Percentiles rank a stretch among this genome's conserved stretches.
phyloP scores from a whole-genome alignment of 306 rosid genomes.

The Prunus campanulata region DNA sequence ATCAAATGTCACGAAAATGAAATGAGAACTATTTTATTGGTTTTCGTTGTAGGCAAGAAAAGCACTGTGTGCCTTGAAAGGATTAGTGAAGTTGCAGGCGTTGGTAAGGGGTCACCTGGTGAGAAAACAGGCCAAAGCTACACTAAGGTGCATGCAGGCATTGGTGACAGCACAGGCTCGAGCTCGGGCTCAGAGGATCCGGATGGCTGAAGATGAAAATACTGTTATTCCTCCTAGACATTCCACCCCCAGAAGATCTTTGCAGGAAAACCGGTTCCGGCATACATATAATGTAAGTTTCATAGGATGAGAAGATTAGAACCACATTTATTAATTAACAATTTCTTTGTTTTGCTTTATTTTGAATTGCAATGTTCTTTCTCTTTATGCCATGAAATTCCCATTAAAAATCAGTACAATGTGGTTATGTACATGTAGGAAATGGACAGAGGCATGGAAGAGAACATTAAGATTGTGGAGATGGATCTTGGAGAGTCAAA shows the following conservation, averaged over 20 bases:
- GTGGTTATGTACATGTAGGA: slow-evolving; percentile 44
- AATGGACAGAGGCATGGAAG: slow-evolving; percentile 59
- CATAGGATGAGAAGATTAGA: too few relatives aligned
- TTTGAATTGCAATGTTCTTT: not conserved
- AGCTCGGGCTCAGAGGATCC: slow-evolving; percentile 82
- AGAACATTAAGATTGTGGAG: slow-evolving; percentile 88
- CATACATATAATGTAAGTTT: slow-evolving; percentile 58
- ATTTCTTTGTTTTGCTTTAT: not conserved
- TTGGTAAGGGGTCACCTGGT: slow-evolving; percentile 88
- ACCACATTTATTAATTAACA: not conserved
- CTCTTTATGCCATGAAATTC: not conserved
- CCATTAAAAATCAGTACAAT: slow-evolving; percentile 1
- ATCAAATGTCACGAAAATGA: not conserved
- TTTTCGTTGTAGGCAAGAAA: slow-evolving; percentile 67
- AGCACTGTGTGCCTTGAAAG: slow-evolving; percentile 78
- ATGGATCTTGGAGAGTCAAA: slow-evolving; percentile 71
- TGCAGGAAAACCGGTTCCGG: slow-evolving; percentile 41
- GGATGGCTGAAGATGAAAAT: slow-evolving; percentile 44
- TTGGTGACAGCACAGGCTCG: slow-evolving; percentile 86
- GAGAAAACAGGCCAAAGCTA: slow-evolving; percentile 76
- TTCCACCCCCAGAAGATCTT: slow-evolving; percentile 44
- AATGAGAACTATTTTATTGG: slow-evolving; percentile 1
- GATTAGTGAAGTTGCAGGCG: slow-evolving; percentile 90
- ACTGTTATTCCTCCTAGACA: slow-evolving; percentile 32
- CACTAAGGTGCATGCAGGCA: slow-evolving; percentile 87